A percentile compares a stretch with the other conserved stretches of the same genome.
Evolutionary conservation across 805 yeast species (phyloP).

Genomic region (Candida manassasensis): DNA sequence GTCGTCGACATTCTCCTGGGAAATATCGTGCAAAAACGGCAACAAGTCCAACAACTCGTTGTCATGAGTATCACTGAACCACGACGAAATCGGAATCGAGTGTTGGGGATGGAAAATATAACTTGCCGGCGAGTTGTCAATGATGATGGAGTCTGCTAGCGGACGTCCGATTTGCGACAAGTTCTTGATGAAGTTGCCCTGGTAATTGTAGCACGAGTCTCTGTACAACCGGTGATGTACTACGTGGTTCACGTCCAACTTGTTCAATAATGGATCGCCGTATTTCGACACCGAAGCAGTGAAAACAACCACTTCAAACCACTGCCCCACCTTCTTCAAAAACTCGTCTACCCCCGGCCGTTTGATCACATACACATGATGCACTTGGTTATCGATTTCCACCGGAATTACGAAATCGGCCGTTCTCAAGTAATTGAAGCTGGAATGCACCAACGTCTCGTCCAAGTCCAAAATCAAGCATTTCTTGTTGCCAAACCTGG

Average conservation of each 20-base stretch:
- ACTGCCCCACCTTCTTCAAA: constrained; percentile 71
- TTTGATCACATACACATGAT: constrained; percentile 92
- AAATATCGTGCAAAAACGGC: constrained; percentile 84
- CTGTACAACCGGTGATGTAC: constrained; percentile 91
- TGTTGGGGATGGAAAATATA: constrained; percentile 97
- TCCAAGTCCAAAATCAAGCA: constrained; percentile 90
- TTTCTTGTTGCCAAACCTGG: constrained; percentile 57
- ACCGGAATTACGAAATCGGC: constrained; percentile 98
- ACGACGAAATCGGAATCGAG: constrained; percentile 92
- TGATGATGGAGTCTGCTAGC: constrained; percentile 73
- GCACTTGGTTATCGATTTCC: constrained; percentile 87
- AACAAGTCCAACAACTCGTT: constrained; percentile 88
- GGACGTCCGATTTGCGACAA: constrained; percentile 94
- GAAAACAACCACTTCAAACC: constrained; percentile 93
- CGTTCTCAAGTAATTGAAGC: constrained; percentile 84
- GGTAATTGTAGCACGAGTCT: constrained; percentile 89
- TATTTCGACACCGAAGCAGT: constrained; percentile 95
- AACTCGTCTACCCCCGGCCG: constrained; percentile 98
- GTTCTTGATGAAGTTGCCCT: constrained; percentile 92
- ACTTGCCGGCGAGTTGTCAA: constrained; percentile 98
- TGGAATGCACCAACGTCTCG: constrained; percentile 93
- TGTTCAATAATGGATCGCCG: constrained; percentile 92
- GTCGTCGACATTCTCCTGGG: constrained; percentile 70
- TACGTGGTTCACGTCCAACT: constrained; percentile 67
- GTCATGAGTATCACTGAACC: constrained; percentile 98